Conservation (phyloP, 805 yeast species). For the Schizosaccharomyces octosporus region DNA sequence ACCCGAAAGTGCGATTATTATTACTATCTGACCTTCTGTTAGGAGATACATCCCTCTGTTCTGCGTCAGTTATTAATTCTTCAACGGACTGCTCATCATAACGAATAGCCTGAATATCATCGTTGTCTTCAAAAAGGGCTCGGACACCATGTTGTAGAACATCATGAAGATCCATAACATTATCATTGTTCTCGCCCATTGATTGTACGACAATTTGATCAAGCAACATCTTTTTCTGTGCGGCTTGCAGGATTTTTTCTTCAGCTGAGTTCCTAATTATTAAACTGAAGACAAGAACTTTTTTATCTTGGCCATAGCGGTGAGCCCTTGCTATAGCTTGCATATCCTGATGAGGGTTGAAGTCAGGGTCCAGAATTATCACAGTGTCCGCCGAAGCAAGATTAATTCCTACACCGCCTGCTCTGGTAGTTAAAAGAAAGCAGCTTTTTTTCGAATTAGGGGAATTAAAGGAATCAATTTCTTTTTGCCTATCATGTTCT, state of each 20-base stretch:
- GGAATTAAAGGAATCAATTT: conserved; percentile 29
- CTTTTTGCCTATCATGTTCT: conserved; percentile 36
- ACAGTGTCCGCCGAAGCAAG: conserved; percentile 71
- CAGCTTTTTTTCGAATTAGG: conserved; percentile 18
- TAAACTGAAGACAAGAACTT: conserved; percentile 35
- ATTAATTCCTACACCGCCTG: conserved; percentile 86
- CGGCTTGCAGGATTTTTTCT: conserved; percentile 44
- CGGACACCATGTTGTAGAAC: conserved; percentile 26
- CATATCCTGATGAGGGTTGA: conserved; percentile 90
- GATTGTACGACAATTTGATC: conserved; percentile 75
- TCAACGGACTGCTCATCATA: conserved; percentile 41
- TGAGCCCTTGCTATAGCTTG: conserved; percentile 92
- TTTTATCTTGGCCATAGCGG: conserved; percentile 68
- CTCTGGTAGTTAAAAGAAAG: conserved; percentile 64
- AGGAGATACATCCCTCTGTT: not conserved
- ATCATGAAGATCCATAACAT: conserved; percentile 24
- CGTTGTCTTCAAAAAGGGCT: conserved; percentile 22
- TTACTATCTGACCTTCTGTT: not conserved
- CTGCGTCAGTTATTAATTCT: not conserved
- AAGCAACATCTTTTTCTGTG: conserved; percentile 70
- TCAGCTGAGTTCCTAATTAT: conserved; percentile 42
- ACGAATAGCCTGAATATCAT: conserved; percentile 28
- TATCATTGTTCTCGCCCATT: conserved; percentile 60
- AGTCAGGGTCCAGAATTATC: conserved; percentile 69
- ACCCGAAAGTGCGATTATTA: not conserved